Evolutionary conservation across 2,329 filamentous ascomycete species (phyloP).

Genomic region (Cladosporium sp.): DNA sequence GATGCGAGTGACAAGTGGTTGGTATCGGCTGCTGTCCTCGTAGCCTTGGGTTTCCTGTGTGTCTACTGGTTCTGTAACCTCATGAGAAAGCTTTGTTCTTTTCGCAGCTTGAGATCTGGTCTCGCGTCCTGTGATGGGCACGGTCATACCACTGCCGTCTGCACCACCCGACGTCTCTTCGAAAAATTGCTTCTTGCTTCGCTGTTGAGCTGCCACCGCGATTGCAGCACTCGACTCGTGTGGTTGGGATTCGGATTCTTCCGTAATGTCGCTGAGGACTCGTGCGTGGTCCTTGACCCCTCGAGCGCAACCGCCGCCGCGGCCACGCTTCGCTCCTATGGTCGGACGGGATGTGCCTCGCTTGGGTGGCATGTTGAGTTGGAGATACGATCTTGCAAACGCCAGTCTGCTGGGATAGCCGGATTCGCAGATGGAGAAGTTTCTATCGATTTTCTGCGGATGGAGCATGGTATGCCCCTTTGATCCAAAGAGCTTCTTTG

Average conservation of each 20-base stretch:
- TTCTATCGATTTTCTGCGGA: too few relatives aligned
- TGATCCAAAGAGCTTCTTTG: too few relatives aligned
- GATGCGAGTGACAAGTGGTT: not conserved
- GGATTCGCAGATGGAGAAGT: too few relatives aligned
- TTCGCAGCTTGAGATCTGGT: slow-evolving; percentile 3
- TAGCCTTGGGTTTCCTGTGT: not conserved
- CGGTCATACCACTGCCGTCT: not conserved
- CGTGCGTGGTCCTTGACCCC: not conserved
- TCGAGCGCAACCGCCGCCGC: not conserved
- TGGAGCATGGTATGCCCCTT: too few relatives aligned
- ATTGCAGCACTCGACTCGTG: not conserved
- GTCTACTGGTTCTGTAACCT: not conserved
- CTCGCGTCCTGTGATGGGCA: not conserved
- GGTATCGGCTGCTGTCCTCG: not conserved
- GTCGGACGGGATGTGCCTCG: not conserved
- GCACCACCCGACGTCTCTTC: not conserved
- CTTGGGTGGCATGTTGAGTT: slow-evolving; percentile 5
- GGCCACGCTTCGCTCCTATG: not conserved
- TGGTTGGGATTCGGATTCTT: not conserved
- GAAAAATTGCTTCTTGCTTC: not conserved
- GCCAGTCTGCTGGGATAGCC: too few relatives aligned
- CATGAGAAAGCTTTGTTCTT: not conserved
- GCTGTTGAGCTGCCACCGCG: not conserved
- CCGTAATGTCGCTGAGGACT: slow-evolving; percentile 4
- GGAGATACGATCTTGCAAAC: too few relatives aligned